Evolutionary conservation across 768 basidiomycete genomes (phyloP), one percentile per base, ranked within the genome.

Genomic region (Sistotremastrum suecicum): DNA sequence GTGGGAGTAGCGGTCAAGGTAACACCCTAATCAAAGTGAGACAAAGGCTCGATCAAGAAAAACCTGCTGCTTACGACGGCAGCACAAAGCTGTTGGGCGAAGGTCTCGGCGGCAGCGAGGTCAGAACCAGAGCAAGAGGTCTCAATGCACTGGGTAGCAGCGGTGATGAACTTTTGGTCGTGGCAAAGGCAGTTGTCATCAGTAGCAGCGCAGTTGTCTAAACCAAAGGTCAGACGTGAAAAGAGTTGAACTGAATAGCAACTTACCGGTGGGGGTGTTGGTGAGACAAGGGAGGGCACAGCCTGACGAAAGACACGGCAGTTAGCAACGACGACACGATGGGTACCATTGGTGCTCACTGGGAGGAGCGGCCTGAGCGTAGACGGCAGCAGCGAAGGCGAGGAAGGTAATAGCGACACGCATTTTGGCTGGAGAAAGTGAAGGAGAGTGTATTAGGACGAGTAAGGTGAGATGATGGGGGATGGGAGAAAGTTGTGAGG

Each of bases 141-240:
- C 42, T 57, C 20, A 49, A 81, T 70, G 60, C 80, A 83, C 0
- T 53, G 1, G 35, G 74, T 72, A 41, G 69, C 67, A 44, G 57
- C 56, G 36, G 47, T 41, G 49, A 80, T 52, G 55, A 79, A 83
- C 1, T 47, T n/a, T 12, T 52, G 0, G 56, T 62, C 64, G 4
- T 62, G 60, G 69, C 81, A 83, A 32, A 80, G 62, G 53, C 84
- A 87, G 30, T 52, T 50, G 55, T 71, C 63, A 62, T 84, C 75
- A n/a, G 59, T 59, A 3, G 58, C 6, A 9, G 45, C 9, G 63
- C 83, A 86, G 48, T 50, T 53, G 38, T 63, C 72, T 12, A 64
- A 51, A 12, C 28, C n/a, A n/a, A 10, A 39, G 4, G 7, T 28
- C 6, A 46, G 12, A 12, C 1, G n/a, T 31, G 11, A 3, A 38